Evolutionary conservation across 2,329 filamentous ascomycete genomes (phyloP).

Genomic region (Periconia sp.): DNA sequence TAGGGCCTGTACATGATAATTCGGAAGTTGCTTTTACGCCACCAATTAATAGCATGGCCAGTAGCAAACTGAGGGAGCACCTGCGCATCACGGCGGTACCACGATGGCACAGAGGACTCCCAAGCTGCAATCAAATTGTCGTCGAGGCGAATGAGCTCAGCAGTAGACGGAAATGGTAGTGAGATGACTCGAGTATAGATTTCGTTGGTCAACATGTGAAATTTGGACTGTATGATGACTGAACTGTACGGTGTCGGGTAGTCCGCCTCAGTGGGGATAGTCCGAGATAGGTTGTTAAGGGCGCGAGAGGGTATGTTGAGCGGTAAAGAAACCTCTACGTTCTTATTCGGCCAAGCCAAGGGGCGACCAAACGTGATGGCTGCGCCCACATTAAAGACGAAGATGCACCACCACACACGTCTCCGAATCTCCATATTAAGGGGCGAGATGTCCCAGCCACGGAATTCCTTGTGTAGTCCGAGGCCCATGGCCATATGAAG

Average conservation of each 20-base stretch:
- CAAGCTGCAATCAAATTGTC: conserved; percentile 48
- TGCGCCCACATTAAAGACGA: conserved; percentile 57
- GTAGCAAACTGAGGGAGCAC: conserved; percentile 48
- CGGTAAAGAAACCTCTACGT: conserved; percentile 15
- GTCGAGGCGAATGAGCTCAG: conserved; percentile 51
- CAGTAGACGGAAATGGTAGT: conserved; percentile 49
- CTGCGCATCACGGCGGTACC: conserved; percentile 41
- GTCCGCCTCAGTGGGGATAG: conserved; percentile 12
- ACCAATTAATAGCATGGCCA: conserved; percentile 52
- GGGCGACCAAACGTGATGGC: conserved; percentile 59
- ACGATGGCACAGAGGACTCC: conserved; percentile 44
- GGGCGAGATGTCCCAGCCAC: conserved; percentile 20
- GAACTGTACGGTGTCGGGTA: conserved; percentile 52
- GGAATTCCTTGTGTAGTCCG: conserved; percentile 58
- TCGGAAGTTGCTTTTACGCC: conserved; percentile 53
- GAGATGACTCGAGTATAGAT: conserved; percentile 57
- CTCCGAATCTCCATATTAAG: conserved; percentile 42
- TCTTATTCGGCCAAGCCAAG: conserved; percentile 26
- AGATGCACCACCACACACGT: conserved; percentile 46
- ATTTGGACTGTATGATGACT: conserved; percentile 52
- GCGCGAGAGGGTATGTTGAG: conserved; percentile 17
- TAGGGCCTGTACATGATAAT: conserved; percentile 58
- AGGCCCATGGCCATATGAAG: conserved; percentile 58
- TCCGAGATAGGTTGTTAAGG: conserved; percentile 39
- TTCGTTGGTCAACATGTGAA: conserved; percentile 53